These are phyloP conservation scores for Plantago elongata DNA, from an alignment of 257 asterid species.

Conservation along the genomic window DNA sequence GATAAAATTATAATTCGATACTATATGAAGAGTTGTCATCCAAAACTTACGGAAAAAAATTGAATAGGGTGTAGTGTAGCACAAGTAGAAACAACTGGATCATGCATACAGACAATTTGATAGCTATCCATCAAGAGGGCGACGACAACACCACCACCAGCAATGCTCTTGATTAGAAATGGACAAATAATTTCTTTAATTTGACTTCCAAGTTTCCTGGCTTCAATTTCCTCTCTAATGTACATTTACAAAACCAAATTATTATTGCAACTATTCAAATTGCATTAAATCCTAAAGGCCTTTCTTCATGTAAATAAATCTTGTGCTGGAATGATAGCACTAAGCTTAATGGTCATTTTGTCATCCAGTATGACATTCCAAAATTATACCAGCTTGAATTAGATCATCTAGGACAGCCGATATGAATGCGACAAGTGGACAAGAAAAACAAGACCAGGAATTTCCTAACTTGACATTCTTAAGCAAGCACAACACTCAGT, in stretches of 20 bases:
- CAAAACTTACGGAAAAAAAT: background rate
- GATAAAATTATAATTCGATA: background rate
- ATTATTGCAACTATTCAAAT: too few relatives aligned
- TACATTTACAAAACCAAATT: background rate
- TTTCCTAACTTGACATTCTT: background rate
- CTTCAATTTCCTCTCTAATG: background rate
- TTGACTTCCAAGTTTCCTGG: constrained; percentile 6
- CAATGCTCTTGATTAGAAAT: background rate
- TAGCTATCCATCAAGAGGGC: background rate
- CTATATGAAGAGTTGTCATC: constrained; percentile 12
- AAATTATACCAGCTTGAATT: too few relatives aligned
- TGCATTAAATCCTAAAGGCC: too few relatives aligned
- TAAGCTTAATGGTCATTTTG: too few relatives aligned
- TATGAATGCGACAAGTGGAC: too few relatives aligned
- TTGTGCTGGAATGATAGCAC: too few relatives aligned
- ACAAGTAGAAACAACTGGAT: background rate
- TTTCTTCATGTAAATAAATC: too few relatives aligned
- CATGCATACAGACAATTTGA: background rate
- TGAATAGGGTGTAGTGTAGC: background rate
- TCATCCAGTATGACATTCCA: too few relatives aligned
- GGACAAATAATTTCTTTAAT: background rate
- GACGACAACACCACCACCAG: background rate
- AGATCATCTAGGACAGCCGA: too few relatives aligned
- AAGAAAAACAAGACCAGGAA: too few relatives aligned
- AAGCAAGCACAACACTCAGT: constrained; percentile 9